Conservation (phyloP, 306 rosid species). For the Delonix regia region DNA sequence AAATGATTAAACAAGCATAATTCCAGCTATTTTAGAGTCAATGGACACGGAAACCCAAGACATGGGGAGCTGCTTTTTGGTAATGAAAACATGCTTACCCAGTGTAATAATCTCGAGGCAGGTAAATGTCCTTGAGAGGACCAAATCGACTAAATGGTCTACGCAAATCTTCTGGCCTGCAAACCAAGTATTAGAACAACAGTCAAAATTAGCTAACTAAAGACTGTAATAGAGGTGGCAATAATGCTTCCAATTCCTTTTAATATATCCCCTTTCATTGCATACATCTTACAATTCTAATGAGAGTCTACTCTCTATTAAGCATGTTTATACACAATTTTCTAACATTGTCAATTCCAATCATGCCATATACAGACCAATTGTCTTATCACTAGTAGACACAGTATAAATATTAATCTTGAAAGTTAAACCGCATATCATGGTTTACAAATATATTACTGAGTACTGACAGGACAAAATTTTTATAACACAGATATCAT, state of each 20-base stretch:
- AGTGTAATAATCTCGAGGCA: conserved; percentile 81
- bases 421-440: not conserved
- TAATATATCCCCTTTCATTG: not conserved
- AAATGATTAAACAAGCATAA: no score
- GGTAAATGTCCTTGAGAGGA: conserved; percentile 73
- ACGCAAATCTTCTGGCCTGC: conserved; percentile 69
- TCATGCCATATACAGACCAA: not conserved
- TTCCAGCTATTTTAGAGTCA: not conserved
- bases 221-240: not conserved
- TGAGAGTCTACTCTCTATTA: not conserved
- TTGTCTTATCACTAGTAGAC: not conserved
- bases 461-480: not conserved
- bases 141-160: conserved; percentile 74
- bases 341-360: not conserved
- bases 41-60: not conserved
- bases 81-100: conserved; percentile 54
- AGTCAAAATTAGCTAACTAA: not conserved
- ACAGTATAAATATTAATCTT: not conserved
- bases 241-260: not conserved
- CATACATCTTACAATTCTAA: not conserved
- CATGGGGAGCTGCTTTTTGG: not conserved
- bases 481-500: not conserved
- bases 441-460: not conserved
- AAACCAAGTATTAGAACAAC: conserved; percentile 6
- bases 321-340: not conserved